Conservation (phyloP, 2,329 filamentous ascomycete species). For the Ceratocystis eucalypticola region DNA sequence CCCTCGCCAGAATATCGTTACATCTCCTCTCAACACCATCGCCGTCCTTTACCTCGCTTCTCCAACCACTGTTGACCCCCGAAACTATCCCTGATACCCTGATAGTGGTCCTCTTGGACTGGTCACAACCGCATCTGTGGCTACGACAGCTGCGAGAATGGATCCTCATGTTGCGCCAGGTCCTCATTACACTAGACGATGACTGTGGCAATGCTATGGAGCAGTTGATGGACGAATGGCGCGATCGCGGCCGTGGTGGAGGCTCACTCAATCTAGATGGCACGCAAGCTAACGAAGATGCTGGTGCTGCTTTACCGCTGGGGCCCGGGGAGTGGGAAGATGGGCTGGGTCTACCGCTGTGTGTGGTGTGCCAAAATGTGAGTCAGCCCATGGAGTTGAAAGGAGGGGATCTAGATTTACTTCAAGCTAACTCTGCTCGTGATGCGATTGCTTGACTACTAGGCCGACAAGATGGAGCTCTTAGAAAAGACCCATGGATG, state of each 20-base stretch:
- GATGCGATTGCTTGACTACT: slow-evolving; percentile 6
- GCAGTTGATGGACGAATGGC: slow-evolving; percentile 69
- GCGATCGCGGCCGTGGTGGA: slow-evolving; percentile 57
- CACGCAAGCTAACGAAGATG: slow-evolving; percentile 47
- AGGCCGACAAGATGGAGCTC: slow-evolving; percentile 80
- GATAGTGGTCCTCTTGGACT: slow-evolving; percentile 85
- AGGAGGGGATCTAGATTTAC: neutral
- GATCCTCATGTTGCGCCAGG: slow-evolving; percentile 69
- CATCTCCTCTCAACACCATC: slow-evolving; percentile 82
- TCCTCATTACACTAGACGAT: slow-evolving; percentile 58
- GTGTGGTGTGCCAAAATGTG: slow-evolving; percentile 92
- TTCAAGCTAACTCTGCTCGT: neutral
- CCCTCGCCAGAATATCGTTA: slow-evolving; percentile 73
- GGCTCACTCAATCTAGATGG: slow-evolving; percentile 50
- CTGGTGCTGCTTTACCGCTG: slow-evolving; percentile 58
- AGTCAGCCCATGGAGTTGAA: slow-evolving; percentile 24
- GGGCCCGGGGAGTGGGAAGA: slow-evolving; percentile 92
- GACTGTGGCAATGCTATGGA: slow-evolving; percentile 75
- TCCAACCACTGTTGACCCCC: slow-evolving; percentile 72
- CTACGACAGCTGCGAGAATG: slow-evolving; percentile 77
- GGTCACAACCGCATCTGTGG: slow-evolving; percentile 89
- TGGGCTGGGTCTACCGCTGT: slow-evolving; percentile 70
- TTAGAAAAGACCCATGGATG: slow-evolving; percentile 81
- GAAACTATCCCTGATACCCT: slow-evolving; percentile 75
- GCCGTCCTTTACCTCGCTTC: slow-evolving; percentile 64